Evolutionary conservation across 306 rosid genomes (phyloP), one percentile per base, ranked within the genome.

Genomic region (Prunus persica): DNA sequence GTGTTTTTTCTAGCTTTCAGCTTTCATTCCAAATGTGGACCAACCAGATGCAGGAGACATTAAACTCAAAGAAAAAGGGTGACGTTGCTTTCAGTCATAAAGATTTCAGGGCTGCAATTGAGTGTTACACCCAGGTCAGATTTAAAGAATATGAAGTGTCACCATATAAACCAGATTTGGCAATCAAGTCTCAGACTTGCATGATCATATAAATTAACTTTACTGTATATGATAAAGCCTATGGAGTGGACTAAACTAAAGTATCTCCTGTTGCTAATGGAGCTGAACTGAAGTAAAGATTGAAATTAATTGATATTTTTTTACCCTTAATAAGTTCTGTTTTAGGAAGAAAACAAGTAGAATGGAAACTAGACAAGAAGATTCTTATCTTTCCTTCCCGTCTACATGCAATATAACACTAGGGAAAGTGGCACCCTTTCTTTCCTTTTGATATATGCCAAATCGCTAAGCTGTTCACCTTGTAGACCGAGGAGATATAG

Each of bases 1-100:
- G 8, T 34, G 18, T 69, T 28, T 9, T 25, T 25, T 55, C 54
- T 72, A 41, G 24, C 16, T 45, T 86, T 83, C 89, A 95, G 99
- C 97, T 92, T 78, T 92, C 99, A 2, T 95, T 95, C 81, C 98
- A 95, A 81, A 90, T 95, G 98, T 95, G 98, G 99, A 92, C 99
- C 74, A 90, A 95, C 82, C 93, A 92, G 86, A 89, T 95, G 97
- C 97, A 95, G 86, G 97, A 92, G 65, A 95, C 97, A 2, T 78
- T 95, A 84, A 85, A 82, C 84, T 89, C 97, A 32, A 95, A 92
- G 95, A 95, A 92, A 77, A 95, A 90, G 86, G 99, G 97, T 14
- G 97, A 95, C 46, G 62, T 78, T 22, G 92, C 97, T 80, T 95
- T 95, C 71, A 87, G 96, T 78, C 93, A 84, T 57, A 95, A 92